Evolutionary conservation across 108 stramenopile species (phyloP).

Genomic region (Mediolabrus comicus): DNA sequence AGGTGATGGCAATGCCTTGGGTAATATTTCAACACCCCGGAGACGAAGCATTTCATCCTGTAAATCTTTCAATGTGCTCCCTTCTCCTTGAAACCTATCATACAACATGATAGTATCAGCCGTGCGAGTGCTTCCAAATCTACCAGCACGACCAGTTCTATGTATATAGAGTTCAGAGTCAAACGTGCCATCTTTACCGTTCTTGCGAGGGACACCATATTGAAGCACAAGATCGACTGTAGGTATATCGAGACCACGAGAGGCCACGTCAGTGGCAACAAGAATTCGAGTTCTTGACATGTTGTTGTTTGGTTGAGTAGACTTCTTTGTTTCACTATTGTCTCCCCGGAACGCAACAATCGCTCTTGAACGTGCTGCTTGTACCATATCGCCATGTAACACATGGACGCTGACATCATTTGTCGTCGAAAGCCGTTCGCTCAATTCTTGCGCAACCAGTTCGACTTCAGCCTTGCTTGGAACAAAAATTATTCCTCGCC

Average conservation of each 20-base stretch:
- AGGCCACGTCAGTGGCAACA: conserved; percentile 95
- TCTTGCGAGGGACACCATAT: conserved; percentile 92
- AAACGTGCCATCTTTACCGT: conserved; percentile 54
- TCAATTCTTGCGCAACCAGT: conserved; percentile 36
- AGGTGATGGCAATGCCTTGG: conserved; percentile 46
- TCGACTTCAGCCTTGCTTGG: conserved; percentile 51
- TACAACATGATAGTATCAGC: conserved; percentile 47
- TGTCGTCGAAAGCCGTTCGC: conserved; percentile 22
- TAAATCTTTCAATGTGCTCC: conserved; percentile 22
- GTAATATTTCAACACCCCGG: conserved; percentile 29
- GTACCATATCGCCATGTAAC: conserved; percentile 54
- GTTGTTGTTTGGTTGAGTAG: not conserved
- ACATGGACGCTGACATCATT: conserved; percentile 33
- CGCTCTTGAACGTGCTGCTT: conserved; percentile 39
- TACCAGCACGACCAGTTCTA: conserved; percentile 49
- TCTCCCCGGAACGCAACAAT: conserved; percentile 39
- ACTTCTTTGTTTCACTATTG: not conserved
- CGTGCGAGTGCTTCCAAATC: conserved; percentile 36
- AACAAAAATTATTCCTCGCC: conserved; percentile 52
- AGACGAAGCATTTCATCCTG: conserved; percentile 25
- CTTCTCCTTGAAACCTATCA: conserved; percentile 42
- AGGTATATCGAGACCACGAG: conserved; percentile 89
- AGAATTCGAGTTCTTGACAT: conserved; percentile 56
- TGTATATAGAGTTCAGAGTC: conserved; percentile 56
- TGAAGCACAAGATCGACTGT: conserved; percentile 91